Percentiles rank a stretch among this genome's conserved stretches.
These are phyloP conservation scores for Flaveria floridana DNA, from an alignment of 140 eudicot species.

Conservation along the genomic window DNA sequence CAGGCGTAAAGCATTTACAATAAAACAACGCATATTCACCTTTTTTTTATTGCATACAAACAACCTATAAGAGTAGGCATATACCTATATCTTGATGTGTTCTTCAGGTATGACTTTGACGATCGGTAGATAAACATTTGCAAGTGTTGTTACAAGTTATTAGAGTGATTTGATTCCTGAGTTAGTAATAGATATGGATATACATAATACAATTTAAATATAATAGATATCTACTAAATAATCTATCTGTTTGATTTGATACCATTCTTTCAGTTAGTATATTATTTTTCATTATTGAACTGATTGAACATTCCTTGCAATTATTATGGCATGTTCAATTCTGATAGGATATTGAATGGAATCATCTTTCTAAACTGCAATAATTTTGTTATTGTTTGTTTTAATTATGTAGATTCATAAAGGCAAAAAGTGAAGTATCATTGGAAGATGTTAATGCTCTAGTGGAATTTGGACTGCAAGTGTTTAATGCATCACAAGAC, in stretches of 20 bases:
- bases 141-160: conserved; percentile 8
- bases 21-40: background rate
- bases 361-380: conserved; percentile 19
- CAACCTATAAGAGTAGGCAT: background rate
- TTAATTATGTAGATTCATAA: conserved; percentile 58
- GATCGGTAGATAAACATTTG: too few species aligned
- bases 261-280: background rate
- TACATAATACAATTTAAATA: too few species aligned
- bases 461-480: conserved; percentile 63
- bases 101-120: background rate
- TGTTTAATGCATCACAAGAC: conserved; percentile 65
- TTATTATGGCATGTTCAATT: conserved; percentile 10
- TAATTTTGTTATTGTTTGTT: conserved; percentile 13
- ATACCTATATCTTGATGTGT: background rate
- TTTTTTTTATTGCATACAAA: background rate
- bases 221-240: too few species aligned
- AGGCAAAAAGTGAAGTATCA: conserved; percentile 86
- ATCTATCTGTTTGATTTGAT: too few species aligned
- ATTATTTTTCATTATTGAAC: conserved; percentile 1
- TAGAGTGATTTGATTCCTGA: background rate
- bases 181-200: too few species aligned
- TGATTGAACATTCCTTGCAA: conserved; percentile 14
- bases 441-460: conserved; percentile 70
- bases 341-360: conserved; percentile 23
- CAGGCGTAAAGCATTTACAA: background rate